phyloP scores from a whole-genome alignment of 1,139 yeast genomes.

The Sugiyamaella paludigena region DNA sequence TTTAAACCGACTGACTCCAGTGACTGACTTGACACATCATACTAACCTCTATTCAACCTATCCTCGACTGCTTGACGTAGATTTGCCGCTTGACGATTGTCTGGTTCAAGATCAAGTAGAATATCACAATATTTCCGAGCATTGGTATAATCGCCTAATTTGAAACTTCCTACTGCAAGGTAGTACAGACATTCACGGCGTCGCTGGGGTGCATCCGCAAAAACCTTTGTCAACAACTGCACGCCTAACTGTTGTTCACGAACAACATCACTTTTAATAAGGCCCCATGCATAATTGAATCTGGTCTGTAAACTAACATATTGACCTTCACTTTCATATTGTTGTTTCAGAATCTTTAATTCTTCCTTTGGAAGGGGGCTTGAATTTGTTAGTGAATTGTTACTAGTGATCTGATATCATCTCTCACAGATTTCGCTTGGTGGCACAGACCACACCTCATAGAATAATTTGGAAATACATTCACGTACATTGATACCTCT shows the following conservation, averaged over 20 bases:
- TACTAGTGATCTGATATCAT: background rate
- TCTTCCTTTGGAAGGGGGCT: slow-evolving; percentile 74
- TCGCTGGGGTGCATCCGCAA: slow-evolving; percentile 74
- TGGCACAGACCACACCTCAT: too few relatives aligned
- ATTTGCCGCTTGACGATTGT: slow-evolving; percentile 70
- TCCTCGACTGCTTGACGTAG: slow-evolving; percentile 78
- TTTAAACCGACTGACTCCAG: too few relatives aligned
- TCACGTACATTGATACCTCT: slow-evolving; percentile 15
- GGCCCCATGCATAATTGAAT: slow-evolving; percentile 96
- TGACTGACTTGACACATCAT: too few relatives aligned
- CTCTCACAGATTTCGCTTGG: too few relatives aligned
- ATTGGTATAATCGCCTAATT: slow-evolving; percentile 80
- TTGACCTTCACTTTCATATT: slow-evolving; percentile 79
- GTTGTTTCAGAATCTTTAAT: slow-evolving; percentile 68
- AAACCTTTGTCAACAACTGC: slow-evolving; percentile 67
- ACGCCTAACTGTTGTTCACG: slow-evolving; percentile 78
- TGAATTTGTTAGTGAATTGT: slow-evolving; percentile 30
- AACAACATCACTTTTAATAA: slow-evolving; percentile 63
- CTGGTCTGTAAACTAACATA: slow-evolving; percentile 75
- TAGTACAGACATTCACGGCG: slow-evolving; percentile 89
- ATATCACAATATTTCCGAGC: slow-evolving; percentile 85
- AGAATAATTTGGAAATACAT: too few relatives aligned
- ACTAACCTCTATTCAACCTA: slow-evolving; percentile 61
- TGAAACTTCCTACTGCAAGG: slow-evolving; percentile 81
- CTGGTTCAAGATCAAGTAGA: slow-evolving; percentile 74